Evolutionary conservation across 140 eudicot species (phyloP), one percentile per base, ranked within the genome.

Genomic region (Ambrosia hybrid): DNA sequence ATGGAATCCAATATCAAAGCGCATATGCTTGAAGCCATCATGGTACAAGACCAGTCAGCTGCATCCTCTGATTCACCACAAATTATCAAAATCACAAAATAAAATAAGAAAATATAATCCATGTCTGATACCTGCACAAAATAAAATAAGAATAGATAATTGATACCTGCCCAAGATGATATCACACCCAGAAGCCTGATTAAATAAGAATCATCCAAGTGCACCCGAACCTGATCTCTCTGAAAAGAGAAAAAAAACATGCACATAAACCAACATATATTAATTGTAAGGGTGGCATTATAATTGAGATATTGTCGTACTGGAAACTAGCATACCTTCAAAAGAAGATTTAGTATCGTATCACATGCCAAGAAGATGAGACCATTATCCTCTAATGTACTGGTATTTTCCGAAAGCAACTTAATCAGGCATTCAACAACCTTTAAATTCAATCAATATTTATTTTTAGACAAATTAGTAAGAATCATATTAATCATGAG

Each of bases 21-120:
- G 72, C 97, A 88, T 5, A 93, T 93, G 84, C 91, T 93, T 79
- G 98, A 85, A 66, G 91, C 97, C 96, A 90, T 93, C 97, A 93
- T 85, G 36, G 85, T 78, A 56, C 71, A 57, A 69, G 93, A 72
- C 55, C 62, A 57, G 55, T 93, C 94, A 72, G 34, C 69, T n/a
- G 66, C 72, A 39, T 71, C 43, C 76, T 80, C 95, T 91, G 88
- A 55, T 65, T 14, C 72, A 39, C 65, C 66, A 81, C 33, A 71
- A 60, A 13, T 53, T 49, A 64, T 56, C 34, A 57, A 64, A 71
- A 71, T 46, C 39, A 10, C 64, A 15, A 12, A 12, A 17, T 48
- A 64, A 55, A 26, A 0, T 21, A 21, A 21, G 30, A 21, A 21
- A 21, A 21, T 21, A 21, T 21, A 21, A 21, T 21, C 30, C 30